Evolutionary conservation across 225 moss, liverwort and hornwort genomes (phyloP), one percentile per base, ranked within the genome.

Genomic region (Antitrichia curtipendula): DNA sequence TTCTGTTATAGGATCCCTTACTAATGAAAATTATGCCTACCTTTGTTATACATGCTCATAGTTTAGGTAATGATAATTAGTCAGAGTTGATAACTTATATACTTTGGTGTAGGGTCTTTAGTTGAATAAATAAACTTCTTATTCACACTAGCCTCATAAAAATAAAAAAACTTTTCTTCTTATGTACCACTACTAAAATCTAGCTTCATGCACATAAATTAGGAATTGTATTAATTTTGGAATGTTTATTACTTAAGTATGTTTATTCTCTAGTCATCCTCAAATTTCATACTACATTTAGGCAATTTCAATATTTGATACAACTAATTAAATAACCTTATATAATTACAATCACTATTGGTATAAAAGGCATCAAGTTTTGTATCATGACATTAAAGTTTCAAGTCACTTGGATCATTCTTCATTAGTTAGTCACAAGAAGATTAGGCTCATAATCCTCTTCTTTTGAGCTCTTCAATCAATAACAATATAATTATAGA

Each of bases 191-290:
- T 2, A 50, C 3, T 5, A 5, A 50, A 50, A 75, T 34, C 3
- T 75, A 21, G 2, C 7, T 34, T 21, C 20, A 22, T 22, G 1
- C 13, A 1, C 5, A 34, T 22, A 32, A 50, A 0, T 8, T 50
- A 21, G 0, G 2, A 75, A 34, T 75, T 21, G 34, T 52, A 34
- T 8, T 36, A 34, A 23, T 36, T 75, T 52, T 75, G 21, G 0
- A 1, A 23, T 36, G 8, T 14, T 23, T 36, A 9, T 14, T 52
- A 22, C 2, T 52, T 13, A 6, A 23, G 2, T 53, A 15, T 9
- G 0, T 15, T 32, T 5, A 23, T 0, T 36, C 14, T 23, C 2
- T 6, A 53, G 3, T 36, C 0, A 0, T 31, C 32, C 1, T 31
- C 7, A 49, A 31, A 49, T 74, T 18, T 74, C 9, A 31, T 31